Evolutionary conservation across 1,139 yeast genomes (phyloP), one percentile per base, ranked within the genome.

Genomic region (Lizanozyma gosingica): DNA sequence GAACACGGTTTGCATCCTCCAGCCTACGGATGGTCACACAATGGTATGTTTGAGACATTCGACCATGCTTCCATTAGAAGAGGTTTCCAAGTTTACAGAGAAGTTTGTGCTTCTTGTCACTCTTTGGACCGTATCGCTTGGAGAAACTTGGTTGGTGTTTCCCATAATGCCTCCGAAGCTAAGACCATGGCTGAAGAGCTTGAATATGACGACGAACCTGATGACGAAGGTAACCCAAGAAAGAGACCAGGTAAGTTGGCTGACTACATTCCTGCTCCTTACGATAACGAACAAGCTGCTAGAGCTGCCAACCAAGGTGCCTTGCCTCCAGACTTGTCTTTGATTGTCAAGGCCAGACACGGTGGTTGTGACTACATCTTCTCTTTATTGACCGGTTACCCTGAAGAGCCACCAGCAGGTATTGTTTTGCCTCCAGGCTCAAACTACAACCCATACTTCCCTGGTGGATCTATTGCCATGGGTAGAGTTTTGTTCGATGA

Each of bases 251-350:
- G 99, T 71, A 94, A 92, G 73, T 78, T 92, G 62, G 90, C 97
- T 49, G 99, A 92, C 69, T 80, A 84, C 70, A 73, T 94, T 56
- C 97, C 95, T 54, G 85, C 84, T 50, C 98, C 99, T 46, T 92
- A 92, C 66, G 88, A 85, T 54, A 92, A 92, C 64, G 98, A 92
- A 67, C 94, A 94, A 73, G 97, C 97, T 51, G 98, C 98, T 41
- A 87, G 98, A 76, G 97, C 98, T 52, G 97, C 96, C 50, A 92
- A 92, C 77, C 97, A 87, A 72, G 98, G 99, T 68, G 97, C 98
- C 47, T 76, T 84, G 53, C 99, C 99, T 48, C 99, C 99, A 49
- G 99, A 92, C 72, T 80, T 92, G 63, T 88, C 97, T 35, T 78
- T 92, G 66, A 87, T 92, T 61, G 95, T 92, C 66, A 92, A 92